Evolutionary conservation across 495 filamentous ascomycete genomes (phyloP).

Genomic region (Durotheca rogersii): DNA sequence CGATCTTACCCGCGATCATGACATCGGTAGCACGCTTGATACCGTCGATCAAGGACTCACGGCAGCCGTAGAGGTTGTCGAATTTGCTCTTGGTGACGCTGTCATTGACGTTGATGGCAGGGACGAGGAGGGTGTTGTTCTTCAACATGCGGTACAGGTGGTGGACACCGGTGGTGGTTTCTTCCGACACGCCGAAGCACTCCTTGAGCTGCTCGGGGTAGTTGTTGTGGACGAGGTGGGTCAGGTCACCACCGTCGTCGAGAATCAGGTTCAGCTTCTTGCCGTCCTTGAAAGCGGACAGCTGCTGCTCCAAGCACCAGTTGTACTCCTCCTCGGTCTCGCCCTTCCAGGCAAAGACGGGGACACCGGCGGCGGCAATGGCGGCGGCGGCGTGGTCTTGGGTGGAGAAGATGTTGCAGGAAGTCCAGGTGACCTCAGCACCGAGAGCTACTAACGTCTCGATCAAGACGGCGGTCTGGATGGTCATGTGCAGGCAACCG

Average conservation of each 20-base stretch:
- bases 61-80: constrained; percentile 99
- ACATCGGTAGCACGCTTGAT: constrained; percentile 99
- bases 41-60: constrained; percentile 96
- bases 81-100: constrained; percentile 99
- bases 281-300: constrained; percentile 92
- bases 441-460: constrained; percentile 93
- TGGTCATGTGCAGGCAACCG: constrained; percentile 99
- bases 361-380: constrained; percentile 89
- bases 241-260: constrained; percentile 97
- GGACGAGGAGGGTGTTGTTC: constrained; percentile 83
- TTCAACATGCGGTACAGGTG: constrained; percentile 98
- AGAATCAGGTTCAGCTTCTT: constrained; percentile 98
- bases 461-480: constrained; percentile 98
- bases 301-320: constrained; percentile 99
- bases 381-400: constrained; percentile 98
- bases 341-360: constrained; percentile 99
- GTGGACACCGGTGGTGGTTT: constrained; percentile 99
- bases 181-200: constrained; percentile 98
- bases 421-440: constrained; percentile 96
- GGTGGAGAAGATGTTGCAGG: constrained; percentile 99
- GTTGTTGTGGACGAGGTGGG: constrained; percentile 93
- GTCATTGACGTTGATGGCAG: constrained; percentile 99
- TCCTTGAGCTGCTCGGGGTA: constrained; percentile 95
- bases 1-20: constrained; percentile 99
- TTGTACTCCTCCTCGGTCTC: constrained; percentile 99